These are phyloP conservation scores for Umbelopsis ramanniana DNA, from an alignment of 192 early-diverging fungal genomes.

Conservation along the genomic window DNA sequence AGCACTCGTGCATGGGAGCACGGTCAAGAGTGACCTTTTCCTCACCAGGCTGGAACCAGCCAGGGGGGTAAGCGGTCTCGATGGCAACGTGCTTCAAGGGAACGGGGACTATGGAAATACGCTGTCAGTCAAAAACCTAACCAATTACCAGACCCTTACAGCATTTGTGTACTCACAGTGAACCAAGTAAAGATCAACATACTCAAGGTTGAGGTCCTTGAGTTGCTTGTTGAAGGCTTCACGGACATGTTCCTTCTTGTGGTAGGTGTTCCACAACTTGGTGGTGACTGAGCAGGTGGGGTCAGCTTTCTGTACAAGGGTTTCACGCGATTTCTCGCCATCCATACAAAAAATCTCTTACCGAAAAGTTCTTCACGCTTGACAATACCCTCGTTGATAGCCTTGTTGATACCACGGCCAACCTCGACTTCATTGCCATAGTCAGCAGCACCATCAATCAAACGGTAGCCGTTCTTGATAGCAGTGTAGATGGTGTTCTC, in stretches of 20 bases:
- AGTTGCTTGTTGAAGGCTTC: slow-evolving; percentile 59
- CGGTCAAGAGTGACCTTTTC: slow-evolving; percentile 41
- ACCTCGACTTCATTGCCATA: slow-evolving; percentile 72
- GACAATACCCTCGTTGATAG: slow-evolving; percentile 53
- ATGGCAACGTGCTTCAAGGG: slow-evolving; percentile 57
- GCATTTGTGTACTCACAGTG: slow-evolving; percentile 51
- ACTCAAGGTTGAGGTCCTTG: slow-evolving; percentile 53
- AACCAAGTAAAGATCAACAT: slow-evolving; percentile 74
- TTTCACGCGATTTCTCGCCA: neutral
- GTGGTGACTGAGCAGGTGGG: slow-evolving; percentile 27
- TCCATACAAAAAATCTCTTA: neutral
- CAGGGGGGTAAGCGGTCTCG: slow-evolving; percentile 49
- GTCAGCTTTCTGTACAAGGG: neutral
- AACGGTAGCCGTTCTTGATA: slow-evolving; percentile 42
- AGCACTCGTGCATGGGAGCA: slow-evolving; percentile 63
- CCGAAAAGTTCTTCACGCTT: slow-evolving; percentile 57
- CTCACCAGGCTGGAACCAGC: slow-evolving; percentile 41
- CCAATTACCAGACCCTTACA: slow-evolving; percentile 39
- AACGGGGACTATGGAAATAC: slow-evolving; percentile 33
- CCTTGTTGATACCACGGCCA: slow-evolving; percentile 57
- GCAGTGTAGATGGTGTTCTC: slow-evolving; percentile 49
- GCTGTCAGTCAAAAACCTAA: slow-evolving; percentile 6
- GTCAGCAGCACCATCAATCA: slow-evolving; percentile 58
- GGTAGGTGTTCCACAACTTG: slow-evolving; percentile 72
- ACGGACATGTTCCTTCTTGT: slow-evolving; percentile 54